Evolutionary conservation across 2,329 filamentous ascomycete genomes (phyloP).

Genomic region (Alternaria gansuensis): DNA sequence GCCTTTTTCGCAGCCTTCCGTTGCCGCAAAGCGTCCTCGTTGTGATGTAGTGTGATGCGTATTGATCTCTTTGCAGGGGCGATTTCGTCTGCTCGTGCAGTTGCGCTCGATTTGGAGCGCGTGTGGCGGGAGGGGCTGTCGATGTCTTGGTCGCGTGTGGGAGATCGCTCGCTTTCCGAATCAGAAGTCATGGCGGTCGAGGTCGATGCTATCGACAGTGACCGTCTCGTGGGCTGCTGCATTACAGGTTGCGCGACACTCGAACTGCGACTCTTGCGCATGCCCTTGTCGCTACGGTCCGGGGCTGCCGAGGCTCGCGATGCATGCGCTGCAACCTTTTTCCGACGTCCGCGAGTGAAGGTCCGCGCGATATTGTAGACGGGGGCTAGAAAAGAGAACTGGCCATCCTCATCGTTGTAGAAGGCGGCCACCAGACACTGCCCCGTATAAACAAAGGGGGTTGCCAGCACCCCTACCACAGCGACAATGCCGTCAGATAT

Average conservation of each 20-base stretch:
- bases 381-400: constrained; percentile 80
- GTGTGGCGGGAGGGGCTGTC: constrained; percentile 62
- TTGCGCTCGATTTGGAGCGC: constrained; percentile 67
- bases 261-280: constrained; percentile 43
- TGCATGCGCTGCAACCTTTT: constrained; percentile 41
- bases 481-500: constrained; percentile 77
- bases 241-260: constrained; percentile 35
- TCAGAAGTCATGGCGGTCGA: constrained; percentile 73
- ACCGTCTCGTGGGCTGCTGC: constrained; percentile 49
- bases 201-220: constrained; percentile 58
- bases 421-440: constrained; percentile 85
- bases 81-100: constrained; percentile 67
- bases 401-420: constrained; percentile 81
- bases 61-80: constrained; percentile 79
- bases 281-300: constrained; percentile 42
- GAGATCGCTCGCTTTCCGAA: constrained; percentile 68
- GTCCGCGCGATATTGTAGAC: constrained; percentile 69
- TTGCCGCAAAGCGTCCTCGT: constrained; percentile 76
- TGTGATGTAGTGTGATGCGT: constrained; percentile 87
- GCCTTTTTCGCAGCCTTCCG: constrained; percentile 75
- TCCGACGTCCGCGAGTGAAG: constrained; percentile 53
- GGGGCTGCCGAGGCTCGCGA: constrained; percentile 39
- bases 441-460: constrained; percentile 79
- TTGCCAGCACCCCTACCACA: constrained; percentile 79
- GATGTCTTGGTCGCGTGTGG: constrained; percentile 39